Evolutionary conservation across 176 grass and related monocot genomes (phyloP), one percentile per base, ranked within the genome.

Genomic region (Sorghum bicolor): DNA sequence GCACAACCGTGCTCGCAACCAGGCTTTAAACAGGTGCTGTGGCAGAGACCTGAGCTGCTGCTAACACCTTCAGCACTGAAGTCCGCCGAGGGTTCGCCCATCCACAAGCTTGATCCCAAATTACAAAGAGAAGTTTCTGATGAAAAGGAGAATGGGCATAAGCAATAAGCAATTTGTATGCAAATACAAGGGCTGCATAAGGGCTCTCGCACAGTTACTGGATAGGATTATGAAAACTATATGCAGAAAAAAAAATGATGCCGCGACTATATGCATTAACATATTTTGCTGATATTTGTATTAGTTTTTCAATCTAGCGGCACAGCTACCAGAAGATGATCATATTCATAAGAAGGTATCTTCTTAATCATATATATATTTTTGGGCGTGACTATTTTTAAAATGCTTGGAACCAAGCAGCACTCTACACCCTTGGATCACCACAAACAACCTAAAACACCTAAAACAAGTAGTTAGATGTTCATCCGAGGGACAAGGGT

Each of bases 71-170:
- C 17, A 1, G 74, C 83, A 52, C 76, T 80, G 20, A 40, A 66
- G 38, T 70, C 81, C 3, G 10, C 85, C 57, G 83, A 86, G 87
- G 91, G 78, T 86, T 71, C 74, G 50, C 82, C 91, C 94, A 97
- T 97, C 88, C 94, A 94, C 81, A 82, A 82, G 15, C 84, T 74
- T 80, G 36, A 70, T 55, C 70, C 75, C 9, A 52, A 86, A 74
- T 80, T 47, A n/a, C 50, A 10, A 34, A 88, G 74, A 84, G 28
- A 75, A 85, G 26, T 38, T 84, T 60, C 85, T 80, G 68, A 12
- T 52, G 7, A 70, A 75, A 63, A 70, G 15, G 25, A 39, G 10
- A 84, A 84, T 15, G 19, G 8, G 16, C 19, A 29, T 40, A 84
- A 52, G 55, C 63, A 79, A 75, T 14, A 82, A 31, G 17, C 2